Evolutionary conservation across 139 green algal genomes (phyloP).

Genomic region (Chlorella sp.): DNA sequence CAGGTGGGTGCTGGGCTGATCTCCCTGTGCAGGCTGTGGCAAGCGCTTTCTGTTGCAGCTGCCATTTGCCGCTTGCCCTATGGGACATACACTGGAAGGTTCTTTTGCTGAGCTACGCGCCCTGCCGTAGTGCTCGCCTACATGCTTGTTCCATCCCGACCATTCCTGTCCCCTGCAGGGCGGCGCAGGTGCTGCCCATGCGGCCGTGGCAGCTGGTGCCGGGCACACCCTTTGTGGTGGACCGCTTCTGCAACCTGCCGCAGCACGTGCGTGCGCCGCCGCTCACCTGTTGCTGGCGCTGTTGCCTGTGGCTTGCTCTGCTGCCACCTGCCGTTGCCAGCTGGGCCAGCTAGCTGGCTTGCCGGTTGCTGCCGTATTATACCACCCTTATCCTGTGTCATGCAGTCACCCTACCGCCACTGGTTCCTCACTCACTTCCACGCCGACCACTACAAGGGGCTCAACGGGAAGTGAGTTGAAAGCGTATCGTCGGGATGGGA

Average conservation of each 20-base stretch:
- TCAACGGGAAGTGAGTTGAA: slow-evolving; percentile 28
- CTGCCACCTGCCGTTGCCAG: too few relatives aligned
- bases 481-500: too few relatives aligned
- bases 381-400: too few relatives aligned
- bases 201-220: slow-evolving; percentile 65
- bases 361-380: too few relatives aligned
- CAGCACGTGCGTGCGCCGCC: slow-evolving; percentile 16
- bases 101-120: neutral
- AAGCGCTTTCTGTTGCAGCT: neutral
- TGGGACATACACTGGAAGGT: too few relatives aligned
- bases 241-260: slow-evolving; percentile 65
- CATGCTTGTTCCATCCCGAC: too few relatives aligned
- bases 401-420: slow-evolving; percentile 30
- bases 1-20: neutral
- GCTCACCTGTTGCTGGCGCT: too few relatives aligned
- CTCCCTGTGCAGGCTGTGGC: neutral
- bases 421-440: slow-evolving; percentile 95
- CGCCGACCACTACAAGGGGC: slow-evolving; percentile 82
- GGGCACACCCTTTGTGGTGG: slow-evolving; percentile 74
- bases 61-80: too few relatives aligned
- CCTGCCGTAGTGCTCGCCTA: neutral
- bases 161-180: neutral
- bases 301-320: too few relatives aligned
- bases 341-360: too few relatives aligned
- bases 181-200: slow-evolving; percentile 26